Evolutionary conservation across 495 filamentous ascomycete species (phyloP).

Genomic region (Aspergillus nidulans): DNA sequence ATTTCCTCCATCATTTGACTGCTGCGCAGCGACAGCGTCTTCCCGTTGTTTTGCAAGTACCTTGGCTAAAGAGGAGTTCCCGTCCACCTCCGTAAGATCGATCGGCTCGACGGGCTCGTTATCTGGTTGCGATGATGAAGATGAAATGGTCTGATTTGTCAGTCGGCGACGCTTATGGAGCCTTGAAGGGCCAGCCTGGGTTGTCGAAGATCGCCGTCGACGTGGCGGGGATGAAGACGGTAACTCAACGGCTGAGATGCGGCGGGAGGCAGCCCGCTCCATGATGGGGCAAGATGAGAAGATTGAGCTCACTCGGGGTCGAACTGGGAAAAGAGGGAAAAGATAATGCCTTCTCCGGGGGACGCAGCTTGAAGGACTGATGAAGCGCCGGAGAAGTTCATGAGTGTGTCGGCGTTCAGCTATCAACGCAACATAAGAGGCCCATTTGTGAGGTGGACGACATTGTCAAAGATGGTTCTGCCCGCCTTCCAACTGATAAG

Average conservation of each 20-base stretch:
- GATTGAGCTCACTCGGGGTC: background rate
- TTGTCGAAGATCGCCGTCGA: constrained; percentile 1
- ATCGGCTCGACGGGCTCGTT: constrained; percentile 36
- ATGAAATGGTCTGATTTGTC: constrained; percentile 13
- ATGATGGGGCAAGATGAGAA: background rate
- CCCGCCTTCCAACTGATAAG: background rate
- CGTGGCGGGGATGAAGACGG: background rate
- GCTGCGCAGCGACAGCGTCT: constrained; percentile 47
- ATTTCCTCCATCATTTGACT: constrained; percentile 41
- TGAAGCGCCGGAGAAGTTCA: background rate
- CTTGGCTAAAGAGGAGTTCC: constrained; percentile 40
- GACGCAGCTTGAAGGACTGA: background rate
- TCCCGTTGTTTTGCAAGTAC: constrained; percentile 47
- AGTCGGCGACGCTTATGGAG: constrained; percentile 28
- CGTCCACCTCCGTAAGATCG: constrained; percentile 59
- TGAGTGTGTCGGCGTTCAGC: background rate
- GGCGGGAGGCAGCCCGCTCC: background rate
- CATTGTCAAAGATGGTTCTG: background rate
- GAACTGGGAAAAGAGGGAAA: background rate
- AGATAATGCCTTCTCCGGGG: background rate
- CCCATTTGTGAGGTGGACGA: too few species aligned
- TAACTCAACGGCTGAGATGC: background rate
- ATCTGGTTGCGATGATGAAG: background rate
- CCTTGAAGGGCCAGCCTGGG: constrained; percentile 5
- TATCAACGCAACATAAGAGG: background rate